These are phyloP conservation scores for Candida sojae DNA, from an alignment of 1,139 yeast genomes.

Conservation along the genomic window DNA sequence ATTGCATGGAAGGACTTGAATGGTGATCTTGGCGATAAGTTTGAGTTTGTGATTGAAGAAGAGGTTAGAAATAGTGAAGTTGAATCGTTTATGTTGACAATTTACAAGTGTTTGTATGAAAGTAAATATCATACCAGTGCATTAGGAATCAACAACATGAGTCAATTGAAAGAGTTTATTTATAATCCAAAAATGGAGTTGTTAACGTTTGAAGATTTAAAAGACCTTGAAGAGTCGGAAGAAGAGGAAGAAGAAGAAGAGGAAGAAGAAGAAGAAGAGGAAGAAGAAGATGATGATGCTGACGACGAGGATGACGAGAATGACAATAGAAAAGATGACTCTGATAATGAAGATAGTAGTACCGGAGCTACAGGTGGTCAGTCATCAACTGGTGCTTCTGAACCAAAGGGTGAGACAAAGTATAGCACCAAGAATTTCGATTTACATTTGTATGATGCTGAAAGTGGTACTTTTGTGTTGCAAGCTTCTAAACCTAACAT, in stretches of 20 bases:
- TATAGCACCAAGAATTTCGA: constrained; percentile 19
- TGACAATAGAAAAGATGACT: constrained; percentile 8
- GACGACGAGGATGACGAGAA: constrained; percentile 7
- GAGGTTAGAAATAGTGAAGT: constrained; percentile 58
- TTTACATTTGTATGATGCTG: constrained; percentile 59
- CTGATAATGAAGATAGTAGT: background rate
- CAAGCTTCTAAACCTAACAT: constrained; percentile 27
- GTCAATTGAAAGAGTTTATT: constrained; percentile 59
- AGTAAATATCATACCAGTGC: constrained; percentile 65
- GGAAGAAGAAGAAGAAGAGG: constrained; percentile 4
- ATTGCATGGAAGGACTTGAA: constrained; percentile 81
- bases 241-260: constrained; percentile 15
- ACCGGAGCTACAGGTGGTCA: constrained; percentile 16
- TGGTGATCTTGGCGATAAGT: constrained; percentile 85
- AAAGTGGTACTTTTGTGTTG: constrained; percentile 48
- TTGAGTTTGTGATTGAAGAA: constrained; percentile 76
- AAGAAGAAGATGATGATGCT: constrained; percentile 1
- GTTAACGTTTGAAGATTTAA: constrained; percentile 26
- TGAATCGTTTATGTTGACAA: constrained; percentile 62
- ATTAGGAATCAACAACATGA: constrained; percentile 39
- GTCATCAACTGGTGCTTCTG: background rate
- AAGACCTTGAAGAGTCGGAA: constrained; percentile 15
- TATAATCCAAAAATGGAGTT: constrained; percentile 29
- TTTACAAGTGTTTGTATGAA: constrained; percentile 75
- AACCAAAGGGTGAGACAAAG: constrained; percentile 15